These are phyloP conservation scores for Cladobotryum protrusum DNA, from an alignment of 2,329 filamentous ascomycete genomes.

Conservation along the genomic window DNA sequence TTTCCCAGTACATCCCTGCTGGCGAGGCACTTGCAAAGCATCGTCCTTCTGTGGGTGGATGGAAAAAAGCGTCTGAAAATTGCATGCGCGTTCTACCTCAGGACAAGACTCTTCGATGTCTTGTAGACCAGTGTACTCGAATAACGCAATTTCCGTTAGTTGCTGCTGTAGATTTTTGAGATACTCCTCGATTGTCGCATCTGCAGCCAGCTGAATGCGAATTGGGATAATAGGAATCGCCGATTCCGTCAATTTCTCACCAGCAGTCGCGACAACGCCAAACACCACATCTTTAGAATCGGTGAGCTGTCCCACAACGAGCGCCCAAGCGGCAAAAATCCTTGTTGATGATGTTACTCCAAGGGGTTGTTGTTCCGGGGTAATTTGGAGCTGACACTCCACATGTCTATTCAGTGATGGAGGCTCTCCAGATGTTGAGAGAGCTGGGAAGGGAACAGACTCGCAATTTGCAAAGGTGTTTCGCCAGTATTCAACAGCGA, in stretches of 20 bases:
- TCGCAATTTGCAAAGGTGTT: not conserved
- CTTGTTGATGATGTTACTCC: not conserved
- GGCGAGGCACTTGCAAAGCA: not conserved
- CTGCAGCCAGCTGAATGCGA: not conserved
- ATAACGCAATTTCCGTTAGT: slow-evolving; percentile 2
- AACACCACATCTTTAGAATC: slow-evolving; percentile 13
- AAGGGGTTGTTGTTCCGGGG: too few relatives aligned
- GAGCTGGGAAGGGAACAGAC: not conserved
- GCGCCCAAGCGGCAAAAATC: not conserved
- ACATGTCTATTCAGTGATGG: not conserved
- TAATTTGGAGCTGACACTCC: not conserved
- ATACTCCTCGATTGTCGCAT: not conserved
- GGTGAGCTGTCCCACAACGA: not conserved
- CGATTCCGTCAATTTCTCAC: slow-evolving; percentile 16
- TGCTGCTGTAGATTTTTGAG: slow-evolving; percentile 1
- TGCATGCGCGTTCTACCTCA: not conserved
- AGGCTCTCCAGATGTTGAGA: not conserved
- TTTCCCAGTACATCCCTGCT: slow-evolving; percentile 4
- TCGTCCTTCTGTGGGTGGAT: not conserved
- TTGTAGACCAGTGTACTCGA: slow-evolving; percentile 2
- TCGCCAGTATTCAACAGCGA: not conserved
- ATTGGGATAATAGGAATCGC: slow-evolving; percentile 18
- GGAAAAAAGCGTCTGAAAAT: not conserved
- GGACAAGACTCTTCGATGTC: not conserved
- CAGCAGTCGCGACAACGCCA: slow-evolving; percentile 14